phyloP scores from a whole-genome alignment of 345 rosid species.

The Nasturtium officinale region DNA sequence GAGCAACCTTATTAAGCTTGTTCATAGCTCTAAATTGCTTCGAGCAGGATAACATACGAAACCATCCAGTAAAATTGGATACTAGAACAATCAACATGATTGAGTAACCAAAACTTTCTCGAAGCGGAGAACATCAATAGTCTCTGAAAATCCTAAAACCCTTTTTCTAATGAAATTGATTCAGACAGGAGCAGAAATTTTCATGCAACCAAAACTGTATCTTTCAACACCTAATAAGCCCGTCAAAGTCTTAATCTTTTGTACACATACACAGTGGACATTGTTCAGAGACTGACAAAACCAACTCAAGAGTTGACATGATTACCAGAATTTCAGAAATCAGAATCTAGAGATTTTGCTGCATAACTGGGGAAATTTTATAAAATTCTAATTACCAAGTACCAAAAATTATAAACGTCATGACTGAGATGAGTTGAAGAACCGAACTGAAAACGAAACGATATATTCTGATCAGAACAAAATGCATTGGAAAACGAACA shows the following conservation, averaged over 20 bases:
- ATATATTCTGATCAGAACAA: background rate
- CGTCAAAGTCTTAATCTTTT: background rate
- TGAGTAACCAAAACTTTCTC: too few species aligned
- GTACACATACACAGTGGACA: background rate
- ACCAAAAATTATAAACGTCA: too few species aligned
- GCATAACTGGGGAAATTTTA: background rate
- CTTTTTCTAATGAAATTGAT: too few species aligned
- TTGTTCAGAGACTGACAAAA: background rate
- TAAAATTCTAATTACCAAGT: too few species aligned
- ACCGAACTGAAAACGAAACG: too few species aligned
- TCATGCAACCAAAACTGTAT: too few species aligned
- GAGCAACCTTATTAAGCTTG: slow-evolving; percentile 79
- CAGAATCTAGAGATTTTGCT: background rate
- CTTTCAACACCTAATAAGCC: background rate
- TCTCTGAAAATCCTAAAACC: too few species aligned
- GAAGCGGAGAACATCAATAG: too few species aligned
- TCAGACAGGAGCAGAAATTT: too few species aligned
- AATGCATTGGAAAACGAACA: background rate
- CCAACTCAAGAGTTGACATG: background rate
- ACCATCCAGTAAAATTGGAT: too few species aligned
- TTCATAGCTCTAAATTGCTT: slow-evolving; percentile 88
- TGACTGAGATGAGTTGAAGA: too few species aligned
- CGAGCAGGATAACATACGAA: slow-evolving; percentile 53
- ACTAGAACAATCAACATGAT: too few species aligned
- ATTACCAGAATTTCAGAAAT: background rate